Conservation (phyloP, 495 filamentous ascomycete species). For the Xanthoparmelia taractica region DNA sequence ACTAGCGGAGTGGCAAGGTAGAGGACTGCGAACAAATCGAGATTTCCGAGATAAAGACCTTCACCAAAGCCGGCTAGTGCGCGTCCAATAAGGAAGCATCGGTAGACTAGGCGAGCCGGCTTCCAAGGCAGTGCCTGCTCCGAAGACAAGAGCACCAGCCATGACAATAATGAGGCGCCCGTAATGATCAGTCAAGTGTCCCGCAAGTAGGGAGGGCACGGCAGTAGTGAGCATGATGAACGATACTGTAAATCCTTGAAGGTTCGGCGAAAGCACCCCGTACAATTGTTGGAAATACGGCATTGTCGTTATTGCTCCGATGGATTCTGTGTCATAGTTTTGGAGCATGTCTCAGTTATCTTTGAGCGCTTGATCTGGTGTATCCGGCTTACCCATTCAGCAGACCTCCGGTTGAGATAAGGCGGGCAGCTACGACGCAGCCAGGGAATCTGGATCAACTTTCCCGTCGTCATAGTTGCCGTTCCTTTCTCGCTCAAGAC, state of each 20-base stretch:
- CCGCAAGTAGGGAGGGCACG: constrained; percentile 53
- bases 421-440: too few species aligned
- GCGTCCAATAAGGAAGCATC: not conserved
- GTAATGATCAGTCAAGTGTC: constrained; percentile 50
- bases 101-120: not conserved
- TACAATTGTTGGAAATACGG: constrained; percentile 42
- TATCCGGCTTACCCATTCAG: too few species aligned
- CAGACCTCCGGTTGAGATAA: too few species aligned
- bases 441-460: too few species aligned
- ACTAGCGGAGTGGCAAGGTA: too few species aligned
- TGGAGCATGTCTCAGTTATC: too few species aligned
- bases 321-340: constrained; percentile 58
- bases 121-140: not conserved
- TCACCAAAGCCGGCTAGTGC: not conserved
- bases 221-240: constrained; percentile 55
- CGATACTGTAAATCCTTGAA: constrained; percentile 41
- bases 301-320: constrained; percentile 59
- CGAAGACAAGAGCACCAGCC: not conserved
- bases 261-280: constrained; percentile 38
- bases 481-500: too few species aligned
- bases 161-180: constrained; percentile 35
- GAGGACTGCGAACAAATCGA: too few species aligned
- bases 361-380: too few species aligned
- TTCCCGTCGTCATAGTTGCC: too few species aligned
- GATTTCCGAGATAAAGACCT: not conserved